These are phyloP conservation scores for Rubroshorea leprosula DNA, from an alignment of 345 rosid genomes.

Conservation along the genomic window DNA sequence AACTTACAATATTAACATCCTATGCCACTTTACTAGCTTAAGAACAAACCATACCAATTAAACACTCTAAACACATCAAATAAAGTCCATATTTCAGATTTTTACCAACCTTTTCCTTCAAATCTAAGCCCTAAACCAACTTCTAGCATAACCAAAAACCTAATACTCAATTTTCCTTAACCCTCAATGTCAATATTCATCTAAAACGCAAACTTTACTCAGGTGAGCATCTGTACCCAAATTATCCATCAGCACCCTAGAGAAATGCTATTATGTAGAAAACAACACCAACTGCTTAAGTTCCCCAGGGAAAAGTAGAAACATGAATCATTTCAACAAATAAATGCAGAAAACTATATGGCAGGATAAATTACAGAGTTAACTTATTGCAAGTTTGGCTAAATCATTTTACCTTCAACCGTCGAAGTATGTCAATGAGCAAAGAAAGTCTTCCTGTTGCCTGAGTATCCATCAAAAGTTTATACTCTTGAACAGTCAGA, in stretches of 20 bases:
- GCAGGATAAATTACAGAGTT: not conserved
- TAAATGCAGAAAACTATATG: not conserved
- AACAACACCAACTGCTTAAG: not conserved
- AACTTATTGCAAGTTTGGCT: slow-evolving; percentile 8
- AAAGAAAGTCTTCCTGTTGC: slow-evolving; percentile 81
- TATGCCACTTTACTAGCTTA: not conserved
- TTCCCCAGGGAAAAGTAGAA: not conserved
- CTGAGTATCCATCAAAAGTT: slow-evolving; percentile 63
- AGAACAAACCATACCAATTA: not conserved
- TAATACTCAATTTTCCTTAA: not conserved
- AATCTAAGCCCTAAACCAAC: no score
- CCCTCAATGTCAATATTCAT: not conserved
- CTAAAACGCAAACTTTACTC: not conserved
- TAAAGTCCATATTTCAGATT: not conserved
- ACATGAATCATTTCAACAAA: not conserved
- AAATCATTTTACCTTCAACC: slow-evolving; percentile 64
- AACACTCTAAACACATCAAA: not conserved
- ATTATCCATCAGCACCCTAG: not conserved
- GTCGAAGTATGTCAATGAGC: slow-evolving; percentile 71
- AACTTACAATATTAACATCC: not conserved
- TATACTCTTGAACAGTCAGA: slow-evolving; percentile 67
- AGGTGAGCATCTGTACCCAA: slow-evolving; percentile 1
- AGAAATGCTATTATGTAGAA: not conserved
- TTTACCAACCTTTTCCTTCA: not conserved
- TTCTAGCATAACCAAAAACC: not conserved